Evolutionary conservation across 768 basidiomycete species (phyloP), one percentile per base, ranked within the genome.

Genomic region (Collybia sp.): DNA sequence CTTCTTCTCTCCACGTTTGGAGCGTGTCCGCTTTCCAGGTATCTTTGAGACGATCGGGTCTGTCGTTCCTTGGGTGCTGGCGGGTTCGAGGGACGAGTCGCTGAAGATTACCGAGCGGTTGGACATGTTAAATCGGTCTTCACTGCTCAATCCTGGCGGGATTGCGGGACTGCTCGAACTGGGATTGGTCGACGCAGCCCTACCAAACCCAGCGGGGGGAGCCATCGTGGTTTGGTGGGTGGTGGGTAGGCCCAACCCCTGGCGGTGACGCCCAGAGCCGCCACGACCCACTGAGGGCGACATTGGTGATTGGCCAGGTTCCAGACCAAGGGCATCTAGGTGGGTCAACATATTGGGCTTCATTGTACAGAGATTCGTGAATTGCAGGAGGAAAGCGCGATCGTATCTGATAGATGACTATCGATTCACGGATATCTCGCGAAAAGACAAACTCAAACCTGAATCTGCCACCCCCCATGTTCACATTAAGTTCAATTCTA

Each of bases 331-430:
- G 9, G 87, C 85, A 53, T 93, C 92, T 45, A 97, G 77, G 49
- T 90, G 81, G 34, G 93, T 91, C 20, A 97, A 82, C 45, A 79
- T 75, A 44, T 89, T 92, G 2, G 96, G 95, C 66, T 93, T 94
- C 70, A 96, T 95, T 64, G 83, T 89, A 76, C 96, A 99, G 49
- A 95, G 68, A 17, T 70, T 67, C 89, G 95, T 93, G 71, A 99
- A 99, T 62, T 99, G 95, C 48, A 99, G 68, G 19, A 99, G 77
- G 82, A 99, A 99, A 15, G 94, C 92, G 31, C 94, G 92, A 63
- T 97, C 93, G 62, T 99, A 99, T 58, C 95, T 92, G 17, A 35
- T 6, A 19, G 30, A 43, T 8, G 8, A 25, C 25, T 25, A 25
- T 25, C 8, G 8, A 8, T 25, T 25, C 8, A 25, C 8, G 1